Base-by-base conservation (phyloP, 805 yeast species). In the Schizosaccharomyces lindneri region DNA sequence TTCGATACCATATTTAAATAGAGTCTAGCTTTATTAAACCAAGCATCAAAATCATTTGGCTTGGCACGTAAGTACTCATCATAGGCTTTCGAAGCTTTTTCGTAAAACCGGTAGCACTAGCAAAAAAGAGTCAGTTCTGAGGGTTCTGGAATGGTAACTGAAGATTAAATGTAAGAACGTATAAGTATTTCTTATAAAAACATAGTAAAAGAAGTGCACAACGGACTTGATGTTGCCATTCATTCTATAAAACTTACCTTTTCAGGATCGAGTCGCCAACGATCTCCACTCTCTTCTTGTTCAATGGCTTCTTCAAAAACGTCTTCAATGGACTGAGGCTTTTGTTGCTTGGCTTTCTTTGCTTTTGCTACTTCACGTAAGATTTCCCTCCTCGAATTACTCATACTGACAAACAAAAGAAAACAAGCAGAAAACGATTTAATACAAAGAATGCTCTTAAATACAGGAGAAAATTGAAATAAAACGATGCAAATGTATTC, bases 231-330 rank as follows among this genome's bases (percentile, higher is more conserved):
- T 43, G 32, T 19, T 5, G 27, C n/a, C 6, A 19, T 24, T 4
- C 29, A 7, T 5, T 6, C 19, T 4, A 24, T 1, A 3, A 11
- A 24, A 51, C 36, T 24, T 51, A 51, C 57, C 57, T 51, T 51
- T 51, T 21, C 57, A 24, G 57, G 57, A 5, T 51, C 36, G 2
- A 51, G 32, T 15, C 57, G 31, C 57, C 57, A 51, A 13, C 57
- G 57, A 17, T 51, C 57, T 17, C 57, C 57, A 51, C 57, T 51
- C 27, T 51, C 57, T 51, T 51, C 57, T 51, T n/a, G 57, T 9
- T 51, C 57, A 51, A 51, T 51, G n/a, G 57, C 57, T 24, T 17
- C 27, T 51, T 51, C 57, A 51, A 51, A 51, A 17, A 51, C 19
- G n/a, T 51, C 57, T 17, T 24, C 62, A 55, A 32, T 13, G n/a